Base-by-base conservation (phyloP, 139 green algal genomes). In the Nannochloris sp. region DNA sequence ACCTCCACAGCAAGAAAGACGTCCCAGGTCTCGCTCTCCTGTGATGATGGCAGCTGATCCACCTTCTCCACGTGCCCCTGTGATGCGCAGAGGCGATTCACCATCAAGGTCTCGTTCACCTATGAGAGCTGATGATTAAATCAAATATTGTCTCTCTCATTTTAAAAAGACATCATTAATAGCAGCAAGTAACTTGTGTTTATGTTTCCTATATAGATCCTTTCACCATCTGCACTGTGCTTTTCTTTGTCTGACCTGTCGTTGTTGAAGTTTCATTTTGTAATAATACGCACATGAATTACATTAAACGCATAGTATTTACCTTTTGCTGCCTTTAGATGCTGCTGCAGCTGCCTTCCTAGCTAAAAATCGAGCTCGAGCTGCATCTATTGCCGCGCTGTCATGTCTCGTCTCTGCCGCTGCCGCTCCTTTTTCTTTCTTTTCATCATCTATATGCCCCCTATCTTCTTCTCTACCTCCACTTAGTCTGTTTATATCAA, bases 401-500 rank as follows among this genome's bases (percentile, higher is more conserved):
- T 80, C 72, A 53, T 89, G 89, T 8, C 81, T 67, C 64, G 45
- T 60, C 42, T 55, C 69, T 42, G 44, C 55, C 19, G 46, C 48
- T 14, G 25, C 33, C 0, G 32, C 48, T 68, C 29, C 25, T 33
- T 34, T 45, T 42, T 25, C n/a, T 36, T 42, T 3, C 15, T 30
- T 36, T 61, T 32, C 34, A 47, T 42, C 37, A 45, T n/a, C 9
- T n/a, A n/a, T 45, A 45, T 65, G 47, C 32, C 64, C 37, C 51
- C 61, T 14, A 13, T 53, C 56, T 30, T 38, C 64, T 14, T 24
- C 59, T n/a, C 46, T 55, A 13, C 79, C 81, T 31, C 83, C 74
- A 48, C 84, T 89, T 10, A 95, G 85, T 25, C 81, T 72, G 33
- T 77, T 48, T 23, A 95, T 81, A 60, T 96, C 85, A 4, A 89